Evolutionary conservation across 306 rosid genomes (phyloP), one percentile per base, ranked within the genome.

Genomic region (Pterocarpus santalinus): DNA sequence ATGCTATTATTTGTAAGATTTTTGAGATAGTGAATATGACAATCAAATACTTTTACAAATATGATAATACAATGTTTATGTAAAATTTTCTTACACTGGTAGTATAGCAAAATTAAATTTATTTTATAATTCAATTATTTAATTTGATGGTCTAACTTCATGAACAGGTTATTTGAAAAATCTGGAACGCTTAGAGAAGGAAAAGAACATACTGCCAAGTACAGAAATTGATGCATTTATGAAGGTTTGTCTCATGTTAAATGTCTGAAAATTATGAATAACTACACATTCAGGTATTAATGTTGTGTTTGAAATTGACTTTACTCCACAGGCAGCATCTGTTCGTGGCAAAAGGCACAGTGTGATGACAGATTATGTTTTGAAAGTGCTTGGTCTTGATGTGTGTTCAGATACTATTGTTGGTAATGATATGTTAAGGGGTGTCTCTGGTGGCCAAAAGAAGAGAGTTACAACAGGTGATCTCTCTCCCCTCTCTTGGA

Each of bases 381-480:
- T 94, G 85, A 90, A 85, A 89, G 90, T 92, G 36, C 95, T 94
- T 17, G 98, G 98, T 76, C 94, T 92, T 34, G 97, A 92, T 86
- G 44, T 90, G 16, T 92, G 97, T 76, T 86, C 97, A 14, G 97
- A 94, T 67, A 94, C 97, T 1, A 9, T 84, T 9, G 97, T 94
- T 64, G 98, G 98, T 5, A 94, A 65, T 73, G 98, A 94, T 35
- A 94, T 94, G 97, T 72, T 86, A 4, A 86, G 98, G 79, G 98
- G 98, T 5, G 81, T 92, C 44, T 94, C 98, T 9, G 98, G 98
- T 65, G 98, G 98, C 79, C 98, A 94, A 78, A 94, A 86, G 72
- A 94, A 90, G 82, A 88, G 98, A 83, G 98, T 94, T 8, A 94
- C 98, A 8, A 91, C 98, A 86, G 97, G 98, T 92, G 64, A 60